These are phyloP conservation scores for Eucalyptus sideroxylon DNA, from an alignment of 345 rosid genomes.

Conservation along the genomic window DNA sequence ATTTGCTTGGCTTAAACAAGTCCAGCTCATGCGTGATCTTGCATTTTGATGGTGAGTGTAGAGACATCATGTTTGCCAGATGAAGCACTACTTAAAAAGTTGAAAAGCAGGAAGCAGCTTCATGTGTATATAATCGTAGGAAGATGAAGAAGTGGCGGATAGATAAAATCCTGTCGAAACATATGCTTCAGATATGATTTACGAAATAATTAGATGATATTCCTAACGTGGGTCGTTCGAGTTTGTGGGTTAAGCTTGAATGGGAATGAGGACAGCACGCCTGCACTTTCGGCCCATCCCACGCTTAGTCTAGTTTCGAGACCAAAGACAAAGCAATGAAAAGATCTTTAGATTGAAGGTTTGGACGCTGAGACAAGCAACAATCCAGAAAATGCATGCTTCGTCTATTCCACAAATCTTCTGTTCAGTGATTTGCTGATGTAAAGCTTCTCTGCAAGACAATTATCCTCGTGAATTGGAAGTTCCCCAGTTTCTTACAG, in stretches of 20 bases:
- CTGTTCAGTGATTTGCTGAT: background rate
- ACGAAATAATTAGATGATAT: background rate
- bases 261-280: background rate
- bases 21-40: background rate
- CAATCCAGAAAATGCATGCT: background rate
- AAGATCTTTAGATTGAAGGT: background rate
- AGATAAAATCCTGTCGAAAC: background rate
- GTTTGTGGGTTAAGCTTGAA: background rate
- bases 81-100: background rate
- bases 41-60: background rate
- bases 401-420: background rate
- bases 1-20: background rate
- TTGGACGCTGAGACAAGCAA: background rate
- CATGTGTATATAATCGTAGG: background rate
- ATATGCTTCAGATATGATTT: background rate
- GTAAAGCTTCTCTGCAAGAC: background rate
- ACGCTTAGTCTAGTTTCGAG: background rate
- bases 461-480: background rate
- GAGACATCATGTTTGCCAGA: background rate
- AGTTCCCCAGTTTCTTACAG: background rate
- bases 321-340: background rate
- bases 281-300: background rate
- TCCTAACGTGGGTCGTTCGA: background rate
- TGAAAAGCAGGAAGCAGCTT: background rate
- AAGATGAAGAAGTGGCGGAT: background rate